Conservation (phyloP, 1,139 yeast genomes). For the Pichia sp. region DNA sequence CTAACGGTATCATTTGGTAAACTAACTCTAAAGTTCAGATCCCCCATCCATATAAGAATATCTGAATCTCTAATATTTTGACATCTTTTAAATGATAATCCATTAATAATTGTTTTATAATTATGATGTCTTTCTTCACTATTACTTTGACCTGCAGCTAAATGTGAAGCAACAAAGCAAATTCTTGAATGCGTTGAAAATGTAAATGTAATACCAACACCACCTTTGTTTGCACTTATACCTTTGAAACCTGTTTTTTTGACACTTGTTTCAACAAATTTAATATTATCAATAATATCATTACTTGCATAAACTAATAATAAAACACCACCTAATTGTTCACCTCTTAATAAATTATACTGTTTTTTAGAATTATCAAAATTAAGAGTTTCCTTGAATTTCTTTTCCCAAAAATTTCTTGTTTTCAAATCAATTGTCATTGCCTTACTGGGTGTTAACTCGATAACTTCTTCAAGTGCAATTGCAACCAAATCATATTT, state of each 20-base stretch:
- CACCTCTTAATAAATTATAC: constrained; percentile 62
- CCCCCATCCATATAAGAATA: constrained; percentile 90
- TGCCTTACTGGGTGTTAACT: constrained; percentile 85
- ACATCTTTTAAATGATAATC: constrained; percentile 71
- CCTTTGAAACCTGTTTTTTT: constrained; percentile 96
- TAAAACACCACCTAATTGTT: constrained; percentile 91
- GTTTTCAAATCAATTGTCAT: constrained; percentile 71
- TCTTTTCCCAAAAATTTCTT: constrained; percentile 72
- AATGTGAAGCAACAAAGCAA: constrained; percentile 83
- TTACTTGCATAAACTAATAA: constrained; percentile 58
- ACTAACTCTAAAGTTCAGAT: constrained; percentile 80
- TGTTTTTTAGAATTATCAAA: constrained; percentile 25
- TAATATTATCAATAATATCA: constrained; percentile 55
- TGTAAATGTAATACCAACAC: constrained; percentile 75
- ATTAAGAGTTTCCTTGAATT: constrained; percentile 54
- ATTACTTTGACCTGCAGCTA: constrained; percentile 89
- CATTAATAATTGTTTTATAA: constrained; percentile 71
- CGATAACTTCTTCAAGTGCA: constrained; percentile 91
- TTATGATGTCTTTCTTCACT: constrained; percentile 84
- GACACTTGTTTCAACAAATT: constrained; percentile 65
- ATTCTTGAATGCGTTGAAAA: constrained; percentile 68
- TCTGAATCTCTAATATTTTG: constrained; percentile 73
- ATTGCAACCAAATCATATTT: constrained; percentile 62
- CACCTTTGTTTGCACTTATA: constrained; percentile 93
- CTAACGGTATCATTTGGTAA: constrained; percentile 75